Base-by-base conservation (phyloP, 768 basidiomycete genomes). In the Asterophora lycoperdoides region DNA sequence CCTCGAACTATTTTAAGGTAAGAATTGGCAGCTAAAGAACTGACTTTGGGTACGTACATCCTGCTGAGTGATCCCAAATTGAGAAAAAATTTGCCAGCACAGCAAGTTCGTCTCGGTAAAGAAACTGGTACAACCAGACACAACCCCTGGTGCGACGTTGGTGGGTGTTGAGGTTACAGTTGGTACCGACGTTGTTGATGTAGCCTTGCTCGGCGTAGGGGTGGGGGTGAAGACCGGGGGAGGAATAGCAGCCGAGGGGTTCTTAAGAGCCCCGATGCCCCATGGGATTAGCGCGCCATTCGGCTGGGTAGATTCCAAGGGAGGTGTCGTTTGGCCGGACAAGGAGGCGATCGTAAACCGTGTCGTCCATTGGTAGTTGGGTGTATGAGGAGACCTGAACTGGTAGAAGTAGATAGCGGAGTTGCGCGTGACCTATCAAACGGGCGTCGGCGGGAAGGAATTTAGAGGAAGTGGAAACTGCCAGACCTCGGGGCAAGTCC, bases 351-450 rank as follows among this genome's bases (percentile, higher is more conserved):
- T 87, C 20, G 83, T 69, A 71, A 89, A 91, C 15, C 89, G 83
- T 6, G 78, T 80, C 5, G 87, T 88, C 89, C 89, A 92, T 23
- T 68, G 63, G 58, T 69, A 72, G 47, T 60, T 62, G 34, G 66
- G 1, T 1, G 77, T 60, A 11, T 56, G 58, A 0, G 76, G 68
- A 1, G 78, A 65, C 17, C 77, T 71, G 71, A 87, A 90, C 58
- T 89, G 86, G 66, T 88, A 88, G 70, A 89, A 90, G 69, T 89
- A 90, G 52, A 89, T 80, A 34, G 78, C 61, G 1, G 87, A 72
- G 61, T 84, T 71, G 13, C 77, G 75, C 13, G 68, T 70, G 35
- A 90, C 86, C 83, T 86, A 57, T 23, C 8, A 13, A 11, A 41
- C 23, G 8, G 34, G 17, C 45, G n/a, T n/a, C n/a, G n/a, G n/a